These are phyloP conservation scores for Solanum corneliomulleri DNA, from an alignment of 257 asterid species.

Conservation along the genomic window DNA sequence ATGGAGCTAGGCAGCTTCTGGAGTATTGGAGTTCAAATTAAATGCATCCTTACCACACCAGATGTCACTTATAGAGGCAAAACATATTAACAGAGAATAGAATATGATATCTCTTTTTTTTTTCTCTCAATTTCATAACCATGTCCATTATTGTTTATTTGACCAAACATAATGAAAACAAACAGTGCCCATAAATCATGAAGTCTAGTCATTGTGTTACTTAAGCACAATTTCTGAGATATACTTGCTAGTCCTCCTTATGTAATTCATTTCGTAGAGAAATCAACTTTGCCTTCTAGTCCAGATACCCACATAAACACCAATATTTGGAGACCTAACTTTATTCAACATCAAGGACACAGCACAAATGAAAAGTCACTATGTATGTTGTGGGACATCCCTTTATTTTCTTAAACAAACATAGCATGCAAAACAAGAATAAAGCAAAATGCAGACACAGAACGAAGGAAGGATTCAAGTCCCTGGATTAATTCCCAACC, in stretches of 20 bases:
- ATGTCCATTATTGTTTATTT: not conserved
- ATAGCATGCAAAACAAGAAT: not conserved
- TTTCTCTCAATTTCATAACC: not conserved
- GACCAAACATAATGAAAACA: not conserved
- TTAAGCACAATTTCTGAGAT: not conserved
- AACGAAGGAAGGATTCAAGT: not conserved
- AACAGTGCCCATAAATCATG: not conserved
- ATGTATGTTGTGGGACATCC: not conserved
- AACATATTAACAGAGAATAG: not conserved
- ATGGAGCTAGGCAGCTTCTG: not conserved
- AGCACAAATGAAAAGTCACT: not conserved
- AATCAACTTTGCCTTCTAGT: not conserved
- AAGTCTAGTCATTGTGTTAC: not conserved
- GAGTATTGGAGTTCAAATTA: not conserved
- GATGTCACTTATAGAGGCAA: not conserved
- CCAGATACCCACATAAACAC: not conserved
- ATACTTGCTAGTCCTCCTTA: not conserved
- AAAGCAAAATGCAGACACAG: not conserved
- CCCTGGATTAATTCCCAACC: not conserved
- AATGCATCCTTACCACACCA: not conserved
- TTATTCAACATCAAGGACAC: not conserved
- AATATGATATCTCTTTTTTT: not conserved
- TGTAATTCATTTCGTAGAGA: not conserved
- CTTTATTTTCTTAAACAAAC: not conserved
- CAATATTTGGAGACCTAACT: not conserved